These are phyloP conservation scores for Volvariella volvacea DNA, from an alignment of 1,284 basidiomycete genomes.

Conservation along the genomic window DNA sequence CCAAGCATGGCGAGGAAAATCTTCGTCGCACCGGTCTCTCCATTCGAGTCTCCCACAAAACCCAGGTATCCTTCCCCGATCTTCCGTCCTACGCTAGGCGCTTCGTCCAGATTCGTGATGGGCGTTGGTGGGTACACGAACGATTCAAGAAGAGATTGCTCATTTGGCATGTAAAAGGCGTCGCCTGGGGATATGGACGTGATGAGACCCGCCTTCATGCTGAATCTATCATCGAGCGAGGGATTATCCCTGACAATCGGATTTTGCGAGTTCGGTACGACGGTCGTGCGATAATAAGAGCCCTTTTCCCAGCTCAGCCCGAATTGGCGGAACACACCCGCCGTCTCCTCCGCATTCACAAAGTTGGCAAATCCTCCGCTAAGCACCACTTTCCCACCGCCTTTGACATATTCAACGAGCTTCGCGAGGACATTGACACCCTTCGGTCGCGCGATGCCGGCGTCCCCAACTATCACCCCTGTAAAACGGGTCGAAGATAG, in stretches of 20 bases:
- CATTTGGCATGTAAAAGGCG: slow-evolving; percentile 21
- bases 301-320: slow-evolving; percentile 27
- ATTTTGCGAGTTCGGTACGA: slow-evolving; percentile 20
- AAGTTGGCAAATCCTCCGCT: slow-evolving; percentile 25
- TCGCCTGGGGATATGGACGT: slow-evolving; percentile 16
- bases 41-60: slow-evolving; percentile 28
- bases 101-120: slow-evolving; percentile 16
- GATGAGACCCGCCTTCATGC: slow-evolving; percentile 29
- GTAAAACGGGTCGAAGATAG: slow-evolving; percentile 15
- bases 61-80: slow-evolving; percentile 25
- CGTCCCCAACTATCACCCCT: slow-evolving; percentile 25
- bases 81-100: slow-evolving; percentile 20
- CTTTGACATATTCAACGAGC: slow-evolving; percentile 24
- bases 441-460: slow-evolving; percentile 17
- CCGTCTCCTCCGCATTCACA: slow-evolving; percentile 13
- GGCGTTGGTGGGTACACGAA: slow-evolving; percentile 15
- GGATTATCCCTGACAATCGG: slow-evolving; percentile 16
- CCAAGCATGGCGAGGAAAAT: slow-evolving; percentile 26
- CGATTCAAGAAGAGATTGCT: slow-evolving; percentile 18
- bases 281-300: slow-evolving; percentile 25
- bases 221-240: slow-evolving; percentile 20
- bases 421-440: slow-evolving; percentile 16
- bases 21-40: slow-evolving; percentile 20
- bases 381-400: slow-evolving; percentile 27
- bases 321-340: slow-evolving; percentile 22